These are phyloP conservation scores for Sphagnum magellanicum DNA, from an alignment of 228 moss, liverwort and hornwort genomes.

Conservation along the genomic window DNA sequence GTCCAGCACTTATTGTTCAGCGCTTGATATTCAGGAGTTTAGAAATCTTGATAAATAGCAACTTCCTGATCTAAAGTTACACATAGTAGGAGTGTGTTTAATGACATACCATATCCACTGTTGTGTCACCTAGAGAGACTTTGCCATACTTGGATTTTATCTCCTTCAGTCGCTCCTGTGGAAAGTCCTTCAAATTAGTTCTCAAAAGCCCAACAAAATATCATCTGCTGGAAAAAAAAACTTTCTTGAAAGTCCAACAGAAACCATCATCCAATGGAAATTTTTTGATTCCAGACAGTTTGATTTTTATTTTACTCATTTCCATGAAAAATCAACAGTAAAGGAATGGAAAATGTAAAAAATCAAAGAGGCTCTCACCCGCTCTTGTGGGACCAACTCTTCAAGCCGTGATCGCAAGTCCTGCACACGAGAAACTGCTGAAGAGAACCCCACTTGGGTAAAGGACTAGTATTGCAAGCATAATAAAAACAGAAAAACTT, in stretches of 20 bases:
- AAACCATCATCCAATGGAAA: no score
- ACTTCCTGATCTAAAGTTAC: background rate
- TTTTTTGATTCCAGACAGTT: no score
- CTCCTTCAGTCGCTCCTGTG: constrained; percentile 62
- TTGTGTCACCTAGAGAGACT: constrained; percentile 67
- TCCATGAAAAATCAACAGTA: no score
- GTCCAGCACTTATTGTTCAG: background rate
- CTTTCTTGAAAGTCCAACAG: no score
- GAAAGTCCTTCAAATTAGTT: background rate
- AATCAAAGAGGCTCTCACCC: constrained; percentile 7
- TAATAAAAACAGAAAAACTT: background rate
- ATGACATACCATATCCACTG: constrained; percentile 61
- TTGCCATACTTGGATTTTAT: constrained; percentile 68
- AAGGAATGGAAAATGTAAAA: background rate
- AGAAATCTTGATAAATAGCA: background rate
- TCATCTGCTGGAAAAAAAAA: no score
- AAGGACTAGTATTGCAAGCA: background rate
- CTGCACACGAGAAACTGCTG: constrained; percentile 13
- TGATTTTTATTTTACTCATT: no score
- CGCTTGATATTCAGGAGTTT: background rate
- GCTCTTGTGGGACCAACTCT: constrained; percentile 62
- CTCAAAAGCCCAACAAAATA: no score
- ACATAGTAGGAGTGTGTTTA: background rate
- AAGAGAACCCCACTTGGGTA: background rate
- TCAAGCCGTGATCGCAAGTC: constrained; percentile 55